Evolutionary conservation across 495 filamentous ascomycete genomes (phyloP).

Genomic region (Evernia prunastri): DNA sequence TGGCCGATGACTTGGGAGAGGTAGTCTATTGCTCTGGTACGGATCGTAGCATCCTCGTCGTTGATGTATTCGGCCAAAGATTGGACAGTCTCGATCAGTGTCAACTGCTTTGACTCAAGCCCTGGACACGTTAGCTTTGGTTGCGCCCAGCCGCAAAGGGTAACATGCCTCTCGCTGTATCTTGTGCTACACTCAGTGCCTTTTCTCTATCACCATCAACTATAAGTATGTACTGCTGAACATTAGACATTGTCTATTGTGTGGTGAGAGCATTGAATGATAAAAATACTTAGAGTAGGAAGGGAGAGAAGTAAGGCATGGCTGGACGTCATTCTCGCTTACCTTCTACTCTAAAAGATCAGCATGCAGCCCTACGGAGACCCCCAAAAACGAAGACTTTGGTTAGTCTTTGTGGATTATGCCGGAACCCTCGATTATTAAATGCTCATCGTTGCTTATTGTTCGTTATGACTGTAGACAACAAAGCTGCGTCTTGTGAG

Average conservation of each 20-base stretch:
- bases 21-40: conserved; percentile 62
- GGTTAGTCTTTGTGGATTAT: no score
- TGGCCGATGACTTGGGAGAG: conserved; percentile 57
- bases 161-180: conserved; percentile 49
- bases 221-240: conserved; percentile 59
- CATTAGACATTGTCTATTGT: conserved; percentile 46
- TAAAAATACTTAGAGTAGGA: no score
- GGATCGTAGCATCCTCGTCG: conserved; percentile 57
- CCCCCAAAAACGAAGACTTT: no score
- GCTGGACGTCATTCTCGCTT: background rate
- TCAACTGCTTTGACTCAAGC: conserved; percentile 55
- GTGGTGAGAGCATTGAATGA: background rate
- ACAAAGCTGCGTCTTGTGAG: conserved; percentile 58
- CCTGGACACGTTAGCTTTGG: conserved; percentile 36
- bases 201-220: conserved; percentile 57
- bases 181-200: conserved; percentile 50
- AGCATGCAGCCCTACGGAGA: background rate
- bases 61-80: conserved; percentile 65
- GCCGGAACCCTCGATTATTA: no score
- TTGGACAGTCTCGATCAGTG: conserved; percentile 61
- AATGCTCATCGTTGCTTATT: no score
- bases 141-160: background rate
- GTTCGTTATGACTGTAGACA: background rate
- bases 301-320: no score
- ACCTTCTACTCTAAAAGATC: no score